phyloP scores from a whole-genome alignment of 1,284 basidiomycete genomes.

The Flammula alnicola region DNA sequence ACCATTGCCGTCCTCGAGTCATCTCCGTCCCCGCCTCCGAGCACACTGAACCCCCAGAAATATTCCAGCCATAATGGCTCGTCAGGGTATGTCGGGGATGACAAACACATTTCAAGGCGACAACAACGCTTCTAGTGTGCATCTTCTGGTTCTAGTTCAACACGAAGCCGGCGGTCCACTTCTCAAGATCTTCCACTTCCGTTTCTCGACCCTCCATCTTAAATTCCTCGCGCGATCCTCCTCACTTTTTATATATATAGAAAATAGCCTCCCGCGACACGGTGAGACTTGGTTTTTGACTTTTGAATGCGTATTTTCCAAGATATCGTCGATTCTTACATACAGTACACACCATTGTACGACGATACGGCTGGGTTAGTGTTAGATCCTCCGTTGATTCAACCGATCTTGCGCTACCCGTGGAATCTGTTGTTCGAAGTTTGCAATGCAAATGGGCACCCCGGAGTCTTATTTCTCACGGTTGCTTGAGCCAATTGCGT shows the following conservation, averaged over 20 bases:
- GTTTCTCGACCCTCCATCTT: background rate
- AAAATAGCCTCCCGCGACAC: slow-evolving; percentile 12
- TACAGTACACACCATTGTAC: no score
- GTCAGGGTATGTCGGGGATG: no score
- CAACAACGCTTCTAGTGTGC: no score
- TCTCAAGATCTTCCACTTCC: slow-evolving; percentile 5
- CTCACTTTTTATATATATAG: background rate
- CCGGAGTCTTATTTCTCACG: slow-evolving; percentile 1
- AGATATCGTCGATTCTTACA: background rate
- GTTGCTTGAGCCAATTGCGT: background rate
- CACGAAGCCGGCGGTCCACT: slow-evolving; percentile 3
- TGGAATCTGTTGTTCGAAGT: background rate
- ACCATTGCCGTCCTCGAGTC: no score
- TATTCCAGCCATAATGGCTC: no score
- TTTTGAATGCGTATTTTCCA: background rate
- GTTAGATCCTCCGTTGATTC: background rate
- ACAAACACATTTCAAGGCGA: no score
- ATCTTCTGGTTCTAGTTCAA: background rate
- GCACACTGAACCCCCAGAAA: no score
- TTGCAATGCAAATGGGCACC: background rate
- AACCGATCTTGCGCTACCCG: background rate
- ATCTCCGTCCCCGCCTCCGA: no score
- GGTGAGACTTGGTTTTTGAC: background rate
- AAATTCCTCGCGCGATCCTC: slow-evolving; percentile 15
- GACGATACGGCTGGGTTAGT: no score